Conservation (phyloP, 192 early-diverging fungal species). For the Coemansia sp. region DNA sequence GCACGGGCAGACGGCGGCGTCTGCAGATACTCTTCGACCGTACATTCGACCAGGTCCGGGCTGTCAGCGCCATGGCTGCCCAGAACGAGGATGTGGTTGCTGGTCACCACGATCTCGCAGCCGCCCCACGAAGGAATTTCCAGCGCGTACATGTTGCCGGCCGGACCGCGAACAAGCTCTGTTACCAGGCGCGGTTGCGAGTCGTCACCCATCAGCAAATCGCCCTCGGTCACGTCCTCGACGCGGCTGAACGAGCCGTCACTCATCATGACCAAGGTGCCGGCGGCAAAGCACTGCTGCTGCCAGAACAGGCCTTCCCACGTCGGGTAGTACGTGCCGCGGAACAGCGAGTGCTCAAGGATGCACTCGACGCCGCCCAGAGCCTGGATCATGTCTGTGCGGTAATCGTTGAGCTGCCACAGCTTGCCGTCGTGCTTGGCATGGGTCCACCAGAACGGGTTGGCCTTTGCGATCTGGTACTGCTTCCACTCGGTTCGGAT, state of each 20-base stretch:
- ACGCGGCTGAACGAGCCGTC: conserved; percentile 35
- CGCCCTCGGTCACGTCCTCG: conserved; percentile 39
- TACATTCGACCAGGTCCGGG: conserved; percentile 10
- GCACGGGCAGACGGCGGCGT: conserved; percentile 5
- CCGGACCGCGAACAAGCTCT: conserved; percentile 24
- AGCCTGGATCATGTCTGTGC: conserved; percentile 99
- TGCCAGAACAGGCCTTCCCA: conserved; percentile 99
- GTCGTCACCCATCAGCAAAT: conserved; percentile 56
- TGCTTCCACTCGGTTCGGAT: conserved; percentile 96
- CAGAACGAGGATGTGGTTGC: conserved; percentile 45
- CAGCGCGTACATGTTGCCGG: conserved; percentile 31
- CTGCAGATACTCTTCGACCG: conserved; percentile 23
- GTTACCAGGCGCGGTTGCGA: conserved; percentile 41
- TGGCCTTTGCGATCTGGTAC: conserved; percentile 92
- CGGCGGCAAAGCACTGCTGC: conserved; percentile 61
- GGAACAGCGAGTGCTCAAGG: conserved; percentile 97
- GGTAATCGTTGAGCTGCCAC: conserved; percentile 96
- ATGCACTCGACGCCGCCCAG: conserved; percentile 98
- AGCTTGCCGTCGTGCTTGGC: conserved; percentile 83
- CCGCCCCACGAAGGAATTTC: conserved; percentile 20
- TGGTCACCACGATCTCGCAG: conserved; percentile 20
- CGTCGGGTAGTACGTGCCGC: conserved; percentile 95
- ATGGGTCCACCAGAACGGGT: conserved; percentile 95
- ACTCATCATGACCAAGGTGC: conserved; percentile 31
- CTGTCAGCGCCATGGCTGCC: not conserved